Base-by-base conservation (phyloP, 495 filamentous ascomycete genomes). In the Haplographium delicatum region DNA sequence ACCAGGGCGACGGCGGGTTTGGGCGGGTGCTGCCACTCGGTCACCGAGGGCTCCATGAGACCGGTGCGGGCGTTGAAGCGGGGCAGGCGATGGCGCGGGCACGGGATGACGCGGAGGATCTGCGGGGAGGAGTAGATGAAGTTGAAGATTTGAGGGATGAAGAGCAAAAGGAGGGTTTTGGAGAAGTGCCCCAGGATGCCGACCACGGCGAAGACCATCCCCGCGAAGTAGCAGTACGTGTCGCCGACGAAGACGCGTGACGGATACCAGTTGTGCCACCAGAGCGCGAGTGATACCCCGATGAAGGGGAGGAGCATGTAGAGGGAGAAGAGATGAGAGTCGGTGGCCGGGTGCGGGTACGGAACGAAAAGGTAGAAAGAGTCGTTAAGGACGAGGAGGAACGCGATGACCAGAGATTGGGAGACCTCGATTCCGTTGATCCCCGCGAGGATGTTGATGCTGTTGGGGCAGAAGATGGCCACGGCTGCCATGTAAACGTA, bases 201-300 rank as follows among this genome's bases (percentile, higher is more conserved):
- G 51, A 97, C 93, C 46, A 96, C 90, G 15, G 90, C 94, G 61
- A 99, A 97, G 9, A 96, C 88, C 91, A 97, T 99, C 50, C 93
- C 93, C 0, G 93, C 91, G 59, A 99, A 95, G 67, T 99, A 99
- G 74, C 93, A 99, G 72, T 97, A 99, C 15, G 93, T 99, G 63
- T 99, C 93, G 20, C 93, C 93, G 1, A 96, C 91, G 61, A 99
- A 99, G 1, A 96, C 94, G 47, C 81, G 82, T 11, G 91, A 87
- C 1, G 93, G 93, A 64, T 91, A 99, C 88, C 90, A 95, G 61
- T 99, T 99, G 69, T 99, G 90, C 64, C 65, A 80, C 56, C 89
- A 76, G 20, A 99, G 78, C 1, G 93, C 94, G 19, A 85, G 63
- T 13, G 89, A 95, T 30, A 96, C 93, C 25, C 90, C 93, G 26